These are phyloP conservation scores for Baorangia bicolor DNA, from an alignment of 768 basidiomycete genomes.

Conservation along the genomic window DNA sequence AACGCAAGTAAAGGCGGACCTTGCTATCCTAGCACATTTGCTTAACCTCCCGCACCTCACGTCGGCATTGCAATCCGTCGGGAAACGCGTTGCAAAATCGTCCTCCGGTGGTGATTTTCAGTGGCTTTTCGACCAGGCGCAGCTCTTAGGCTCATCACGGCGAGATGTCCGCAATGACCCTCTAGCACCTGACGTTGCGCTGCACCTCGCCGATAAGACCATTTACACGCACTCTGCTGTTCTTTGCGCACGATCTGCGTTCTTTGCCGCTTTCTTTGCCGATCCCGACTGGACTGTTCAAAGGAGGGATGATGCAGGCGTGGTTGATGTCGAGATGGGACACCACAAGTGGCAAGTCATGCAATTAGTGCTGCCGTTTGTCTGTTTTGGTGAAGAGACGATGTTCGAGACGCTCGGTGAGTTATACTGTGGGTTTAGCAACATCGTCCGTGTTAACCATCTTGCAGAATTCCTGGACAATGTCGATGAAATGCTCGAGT, in stretches of 20 bases:
- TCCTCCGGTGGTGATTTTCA: constrained; percentile 52
- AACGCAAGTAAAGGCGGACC: constrained; percentile 56
- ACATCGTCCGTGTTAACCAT: background rate
- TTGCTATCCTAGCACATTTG: constrained; percentile 55
- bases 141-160: constrained; percentile 2
- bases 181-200: constrained; percentile 62
- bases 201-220: constrained; percentile 65
- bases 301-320: constrained; percentile 54
- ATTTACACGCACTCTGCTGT: constrained; percentile 70
- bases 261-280: constrained; percentile 83
- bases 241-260: constrained; percentile 77
- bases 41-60: constrained; percentile 58
- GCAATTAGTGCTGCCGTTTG: constrained; percentile 69
- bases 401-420: constrained; percentile 73
- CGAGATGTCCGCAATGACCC: constrained; percentile 22
- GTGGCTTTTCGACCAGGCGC: constrained; percentile 43
- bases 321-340: constrained; percentile 62
- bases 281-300: constrained; percentile 76
- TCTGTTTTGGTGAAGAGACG: constrained; percentile 73
- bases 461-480: constrained; percentile 56
- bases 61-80: constrained; percentile 55
- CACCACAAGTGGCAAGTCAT: constrained; percentile 76
- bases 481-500: constrained; percentile 77
- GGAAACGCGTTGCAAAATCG: constrained; percentile 51
- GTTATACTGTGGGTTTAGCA: constrained; percentile 19